Evolutionary conservation across 208 protist species (phyloP).

Genomic region (Phytomonas serpens): DNA sequence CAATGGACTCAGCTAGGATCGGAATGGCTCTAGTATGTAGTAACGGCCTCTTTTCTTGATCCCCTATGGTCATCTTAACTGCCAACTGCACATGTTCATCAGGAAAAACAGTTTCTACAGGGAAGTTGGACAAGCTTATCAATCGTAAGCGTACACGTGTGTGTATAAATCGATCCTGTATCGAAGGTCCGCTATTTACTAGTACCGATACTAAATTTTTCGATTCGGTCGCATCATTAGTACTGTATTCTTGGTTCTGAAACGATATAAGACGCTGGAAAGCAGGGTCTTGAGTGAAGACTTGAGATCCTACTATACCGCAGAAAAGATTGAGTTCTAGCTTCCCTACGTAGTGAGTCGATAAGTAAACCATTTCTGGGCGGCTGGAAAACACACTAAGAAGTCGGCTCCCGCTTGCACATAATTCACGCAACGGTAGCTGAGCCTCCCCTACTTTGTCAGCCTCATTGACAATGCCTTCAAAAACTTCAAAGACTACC

Average conservation of each 20-base stretch:
- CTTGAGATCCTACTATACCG: not conserved
- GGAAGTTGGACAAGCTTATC: not conserved
- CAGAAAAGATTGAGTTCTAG: not conserved
- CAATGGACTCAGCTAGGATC: not conserved
- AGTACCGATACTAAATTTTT: not conserved
- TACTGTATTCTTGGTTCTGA: not conserved
- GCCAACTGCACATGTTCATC: not conserved
- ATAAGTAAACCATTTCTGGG: not conserved
- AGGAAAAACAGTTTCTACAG: not conserved
- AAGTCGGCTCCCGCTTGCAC: not conserved
- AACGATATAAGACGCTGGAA: not conserved
- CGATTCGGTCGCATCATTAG: not conserved
- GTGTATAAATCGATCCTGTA: not conserved
- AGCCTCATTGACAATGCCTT: conserved; percentile 63
- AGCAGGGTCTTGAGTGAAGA: not conserved
- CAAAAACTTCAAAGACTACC: conserved; percentile 47
- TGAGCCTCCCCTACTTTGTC: conserved; percentile 59
- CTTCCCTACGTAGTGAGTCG: not conserved
- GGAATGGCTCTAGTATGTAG: not conserved
- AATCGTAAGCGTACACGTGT: not conserved
- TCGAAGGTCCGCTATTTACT: not conserved
- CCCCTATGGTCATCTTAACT: not conserved
- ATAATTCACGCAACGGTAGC: conserved; percentile 28
- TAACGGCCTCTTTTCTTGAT: not conserved
- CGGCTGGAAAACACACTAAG: conserved; percentile 3